Base-by-base conservation (phyloP, 2,329 filamentous ascomycete species). In the Pseudocercospora fuligena region DNA sequence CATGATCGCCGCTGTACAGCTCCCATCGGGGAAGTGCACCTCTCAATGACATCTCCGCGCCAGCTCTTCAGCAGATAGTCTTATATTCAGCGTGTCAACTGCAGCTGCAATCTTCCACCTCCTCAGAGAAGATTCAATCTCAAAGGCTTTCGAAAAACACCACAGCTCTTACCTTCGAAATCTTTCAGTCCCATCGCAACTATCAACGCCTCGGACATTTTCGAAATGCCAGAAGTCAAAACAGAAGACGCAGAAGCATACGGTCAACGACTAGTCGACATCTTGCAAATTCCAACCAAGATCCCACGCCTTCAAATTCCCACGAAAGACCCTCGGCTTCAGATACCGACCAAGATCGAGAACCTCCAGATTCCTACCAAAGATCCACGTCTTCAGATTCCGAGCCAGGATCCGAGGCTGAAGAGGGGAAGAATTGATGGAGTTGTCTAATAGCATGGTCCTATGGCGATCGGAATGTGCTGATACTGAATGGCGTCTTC, bases 241-340 rank as follows among this genome's bases (percentile, higher is more conserved):
- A 16, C 29, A 43, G 57, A 36, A 36, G 57, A 60, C 16, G 57
- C 57, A 46, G 57, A 60, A 60, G 57, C 57, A 6, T 60, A 60
- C 12, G 57, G 57, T 12, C 57, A 60, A 43, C 29, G 57, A 36
- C 33, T 60, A 23, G 57, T 60, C 16, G 14, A 19, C 5, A 60
- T 60, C 33, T 43, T 60, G 29, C 57, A 60, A 16, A 60, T 60
- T 33, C 57, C 57, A 60, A 60, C 57, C 57, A 60, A 60, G 33
- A 60, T 60, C 12, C 29, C 29, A 12, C 29, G 33, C 14, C 57
- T 60, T 14, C 57, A 60, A 33, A 60, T 60, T 16, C 57, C 57
- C 6, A 40, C 57, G 9, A 1, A 60, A 60, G 57, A 60, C 12
- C 57, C 57, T 43, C 57, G 57, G 46, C 57, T 60, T 9, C 57